Percentiles rank a stretch among this genome's conserved stretches.
Evolutionary conservation across 2,329 filamentous ascomycete genomes (phyloP).

Genomic region (Phialophora tarda): DNA sequence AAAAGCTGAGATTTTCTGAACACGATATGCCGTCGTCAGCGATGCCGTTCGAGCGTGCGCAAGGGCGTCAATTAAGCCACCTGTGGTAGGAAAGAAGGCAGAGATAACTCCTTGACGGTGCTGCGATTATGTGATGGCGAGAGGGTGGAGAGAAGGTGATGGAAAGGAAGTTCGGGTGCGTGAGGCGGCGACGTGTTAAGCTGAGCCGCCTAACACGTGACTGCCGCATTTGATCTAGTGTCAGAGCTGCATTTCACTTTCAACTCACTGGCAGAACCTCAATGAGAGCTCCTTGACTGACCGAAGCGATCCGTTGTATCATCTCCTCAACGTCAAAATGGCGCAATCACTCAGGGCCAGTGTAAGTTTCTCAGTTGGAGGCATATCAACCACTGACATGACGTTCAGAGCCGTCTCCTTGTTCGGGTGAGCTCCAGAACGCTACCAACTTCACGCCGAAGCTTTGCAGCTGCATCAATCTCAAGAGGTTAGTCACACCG

Average conservation of each 20-base stretch:
- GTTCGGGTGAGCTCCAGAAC: constrained; percentile 56
- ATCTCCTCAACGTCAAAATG: constrained; percentile 43
- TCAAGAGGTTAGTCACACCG: constrained; percentile 60
- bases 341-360: constrained; percentile 67
- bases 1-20: constrained; percentile 41
- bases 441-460: constrained; percentile 60
- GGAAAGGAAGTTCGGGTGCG: constrained; percentile 14
- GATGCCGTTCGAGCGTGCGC: constrained; percentile 38
- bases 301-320: not conserved
- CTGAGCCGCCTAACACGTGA: not conserved
- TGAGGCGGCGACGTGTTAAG: not conserved
- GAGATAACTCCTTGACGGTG: constrained; percentile 26
- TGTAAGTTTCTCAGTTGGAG: constrained; percentile 50
- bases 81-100: constrained; percentile 13
- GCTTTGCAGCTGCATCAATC: constrained; percentile 65
- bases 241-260: constrained; percentile 3
- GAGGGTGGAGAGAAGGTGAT: constrained; percentile 26
- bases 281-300: not conserved
- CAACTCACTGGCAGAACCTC: not conserved
- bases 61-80: constrained; percentile 9
- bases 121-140: constrained; percentile 30
- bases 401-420: constrained; percentile 63
- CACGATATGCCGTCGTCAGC: constrained; percentile 49
- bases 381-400: constrained; percentile 38
- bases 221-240: not conserved